Evolutionary conservation across 257 asterid species (phyloP).

Genomic region (Capsicum chinense): DNA sequence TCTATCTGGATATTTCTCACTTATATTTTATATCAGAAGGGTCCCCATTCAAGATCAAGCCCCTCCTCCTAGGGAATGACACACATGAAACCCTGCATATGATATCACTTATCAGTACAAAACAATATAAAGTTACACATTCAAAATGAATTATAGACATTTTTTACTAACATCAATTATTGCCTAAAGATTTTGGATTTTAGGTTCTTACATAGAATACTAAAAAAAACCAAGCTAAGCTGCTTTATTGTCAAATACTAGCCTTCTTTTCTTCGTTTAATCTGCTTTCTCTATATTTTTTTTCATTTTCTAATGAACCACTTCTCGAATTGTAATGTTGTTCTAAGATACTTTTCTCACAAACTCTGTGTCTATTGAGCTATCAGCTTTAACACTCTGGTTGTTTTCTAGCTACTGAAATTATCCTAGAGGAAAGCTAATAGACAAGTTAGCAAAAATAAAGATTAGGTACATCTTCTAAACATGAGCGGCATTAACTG

Average conservation of each 20-base stretch:
- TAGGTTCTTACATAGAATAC: background rate
- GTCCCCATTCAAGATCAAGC: conserved; percentile 64
- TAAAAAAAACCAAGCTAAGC: background rate
- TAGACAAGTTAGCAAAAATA: too few species aligned
- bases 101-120: background rate
- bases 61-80: conserved; percentile 61
- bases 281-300: background rate
- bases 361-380: background rate
- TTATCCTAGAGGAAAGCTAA: too few species aligned
- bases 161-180: background rate
- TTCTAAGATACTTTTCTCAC: background rate
- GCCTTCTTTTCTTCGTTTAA: background rate
- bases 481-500: too few species aligned
- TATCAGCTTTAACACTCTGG: background rate
- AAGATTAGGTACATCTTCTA: too few species aligned
- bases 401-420: too few species aligned
- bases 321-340: background rate
- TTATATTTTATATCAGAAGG: conserved; percentile 51
- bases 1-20: conserved; percentile 59
- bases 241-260: background rate
- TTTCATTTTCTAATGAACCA: background rate
- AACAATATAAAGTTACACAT: background rate
- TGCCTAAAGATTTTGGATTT: background rate
- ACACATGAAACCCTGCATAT: conserved; percentile 56
- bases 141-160: background rate